Conservation (phyloP, 345 rosid genomes). For the Brassica rapa region DNA sequence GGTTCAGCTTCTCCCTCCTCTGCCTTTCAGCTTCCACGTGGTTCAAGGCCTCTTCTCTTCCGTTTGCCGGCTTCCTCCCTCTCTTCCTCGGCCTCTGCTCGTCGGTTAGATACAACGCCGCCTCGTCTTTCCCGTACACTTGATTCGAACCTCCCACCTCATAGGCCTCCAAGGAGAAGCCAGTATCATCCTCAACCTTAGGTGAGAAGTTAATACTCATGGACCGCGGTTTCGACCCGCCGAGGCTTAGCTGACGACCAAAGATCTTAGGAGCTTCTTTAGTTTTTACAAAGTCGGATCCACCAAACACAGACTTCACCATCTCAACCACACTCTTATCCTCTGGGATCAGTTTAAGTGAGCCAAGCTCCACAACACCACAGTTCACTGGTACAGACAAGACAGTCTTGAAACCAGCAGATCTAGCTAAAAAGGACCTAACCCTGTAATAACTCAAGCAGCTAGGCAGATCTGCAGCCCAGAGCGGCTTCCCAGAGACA, state of each 20-base stretch:
- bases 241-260: constrained; percentile 79
- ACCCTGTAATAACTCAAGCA: constrained; percentile 61
- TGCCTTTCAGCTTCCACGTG: constrained; percentile 97
- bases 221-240: constrained; percentile 62
- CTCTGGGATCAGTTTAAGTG: constrained; percentile 63
- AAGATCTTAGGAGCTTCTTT: constrained; percentile 76
- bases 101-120: constrained; percentile 50
- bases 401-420: constrained; percentile 74
- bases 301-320: constrained; percentile 63
- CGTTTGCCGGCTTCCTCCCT: constrained; percentile 96
- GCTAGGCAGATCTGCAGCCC: constrained; percentile 60
- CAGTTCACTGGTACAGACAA: constrained; percentile 67
- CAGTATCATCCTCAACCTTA: constrained; percentile 75
- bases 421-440: constrained; percentile 74
- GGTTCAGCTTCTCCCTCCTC: constrained; percentile 94
- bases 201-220: constrained; percentile 82
- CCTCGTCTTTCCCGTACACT: constrained; percentile 66
- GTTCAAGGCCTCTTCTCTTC: constrained; percentile 93
- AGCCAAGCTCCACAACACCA: constrained; percentile 93
- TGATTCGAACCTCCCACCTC: constrained; percentile 52
- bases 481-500: constrained; percentile 60
- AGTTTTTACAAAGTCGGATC: constrained; percentile 49
- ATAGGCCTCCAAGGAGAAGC: constrained; percentile 59
- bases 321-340: constrained; percentile 60
- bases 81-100: constrained; percentile 92